Conservation (phyloP, 495 filamentous ascomycete species). For the Podospora conica region DNA sequence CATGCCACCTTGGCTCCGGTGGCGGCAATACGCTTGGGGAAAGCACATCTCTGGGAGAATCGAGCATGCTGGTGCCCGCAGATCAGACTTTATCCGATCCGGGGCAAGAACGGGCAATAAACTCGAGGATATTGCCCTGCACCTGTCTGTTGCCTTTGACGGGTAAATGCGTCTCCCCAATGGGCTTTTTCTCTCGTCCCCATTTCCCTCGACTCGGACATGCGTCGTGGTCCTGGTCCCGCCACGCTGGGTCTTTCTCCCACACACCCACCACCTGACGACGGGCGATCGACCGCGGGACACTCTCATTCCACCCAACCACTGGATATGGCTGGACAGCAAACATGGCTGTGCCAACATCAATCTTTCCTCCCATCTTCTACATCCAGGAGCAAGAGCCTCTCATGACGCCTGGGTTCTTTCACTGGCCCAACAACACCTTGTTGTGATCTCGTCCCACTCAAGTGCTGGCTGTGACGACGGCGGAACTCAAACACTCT, state of each 20-base stretch:
- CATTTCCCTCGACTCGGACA: neutral
- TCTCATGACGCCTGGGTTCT: too few species aligned
- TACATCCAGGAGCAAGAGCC: too few species aligned
- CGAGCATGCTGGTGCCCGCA: constrained; percentile 1
- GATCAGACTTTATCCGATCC: constrained; percentile 29
- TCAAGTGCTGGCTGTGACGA: too few species aligned
- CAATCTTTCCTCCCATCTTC: too few species aligned
- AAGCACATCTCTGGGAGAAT: neutral
- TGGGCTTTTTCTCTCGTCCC: neutral
- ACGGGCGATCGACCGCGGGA: neutral
- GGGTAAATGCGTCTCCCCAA: constrained; percentile 23
- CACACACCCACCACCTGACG: neutral
- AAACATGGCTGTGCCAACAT: too few species aligned
- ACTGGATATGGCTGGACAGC: too few species aligned
- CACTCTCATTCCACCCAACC: neutral
- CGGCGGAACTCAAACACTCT: too few species aligned
- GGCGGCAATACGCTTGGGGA: constrained; percentile 13
- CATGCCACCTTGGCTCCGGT: constrained; percentile 9
- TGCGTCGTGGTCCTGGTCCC: neutral
- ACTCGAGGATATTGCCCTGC: constrained; percentile 22
- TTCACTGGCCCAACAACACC: too few species aligned
- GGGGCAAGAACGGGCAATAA: constrained; percentile 22
- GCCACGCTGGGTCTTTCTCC: neutral
- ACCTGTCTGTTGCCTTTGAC: constrained; percentile 1
- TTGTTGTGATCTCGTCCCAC: too few species aligned